Evolutionary conservation across 768 basidiomycete genomes (phyloP).

Genomic region (Rhizopogon vinicolor): DNA sequence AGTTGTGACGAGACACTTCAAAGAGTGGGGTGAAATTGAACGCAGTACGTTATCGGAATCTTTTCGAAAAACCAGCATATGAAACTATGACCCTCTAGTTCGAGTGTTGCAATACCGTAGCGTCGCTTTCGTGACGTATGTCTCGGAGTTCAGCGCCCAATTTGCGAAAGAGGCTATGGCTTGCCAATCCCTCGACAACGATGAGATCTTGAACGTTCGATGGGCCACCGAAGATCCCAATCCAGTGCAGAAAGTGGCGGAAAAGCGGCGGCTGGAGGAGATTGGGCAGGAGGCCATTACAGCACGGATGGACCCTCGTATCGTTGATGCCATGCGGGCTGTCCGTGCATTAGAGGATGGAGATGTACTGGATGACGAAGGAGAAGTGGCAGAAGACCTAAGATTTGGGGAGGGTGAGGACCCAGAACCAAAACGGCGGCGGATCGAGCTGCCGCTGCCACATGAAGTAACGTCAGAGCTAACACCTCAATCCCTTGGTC

Average conservation of each 20-base stretch:
- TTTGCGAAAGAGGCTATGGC: conserved; percentile 99
- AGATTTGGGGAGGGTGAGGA: conserved; percentile 32
- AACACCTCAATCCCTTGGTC: conserved; percentile 41
- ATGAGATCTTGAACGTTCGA: conserved; percentile 96
- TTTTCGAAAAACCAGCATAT: conserved; percentile 1
- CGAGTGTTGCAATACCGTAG: conserved; percentile 91
- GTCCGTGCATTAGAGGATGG: conserved; percentile 90
- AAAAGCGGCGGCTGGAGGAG: conserved; percentile 79
- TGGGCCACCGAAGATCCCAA: conserved; percentile 99
- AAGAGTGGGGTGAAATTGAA: conserved; percentile 93
- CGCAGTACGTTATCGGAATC: conserved; percentile 54
- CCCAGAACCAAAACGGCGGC: conserved; percentile 34
- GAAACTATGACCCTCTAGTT: conserved; percentile 39
- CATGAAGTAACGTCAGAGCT: conserved; percentile 24
- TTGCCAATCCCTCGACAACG: conserved; percentile 94
- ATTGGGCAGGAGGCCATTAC: conserved; percentile 85
- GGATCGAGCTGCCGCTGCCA: conserved; percentile 22
- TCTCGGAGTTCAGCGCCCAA: conserved; percentile 78
- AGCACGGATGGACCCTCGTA: conserved; percentile 77
- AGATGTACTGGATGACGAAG: conserved; percentile 30
- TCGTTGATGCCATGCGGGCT: conserved; percentile 84
- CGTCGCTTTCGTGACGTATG: conserved; percentile 96
- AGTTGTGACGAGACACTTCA: conserved; percentile 86
- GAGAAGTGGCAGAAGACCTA: conserved; percentile 23
- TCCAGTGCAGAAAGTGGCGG: conserved; percentile 81